Conservation (phyloP, 257 asterid genomes). For the Rauvolfia tetraphylla region DNA sequence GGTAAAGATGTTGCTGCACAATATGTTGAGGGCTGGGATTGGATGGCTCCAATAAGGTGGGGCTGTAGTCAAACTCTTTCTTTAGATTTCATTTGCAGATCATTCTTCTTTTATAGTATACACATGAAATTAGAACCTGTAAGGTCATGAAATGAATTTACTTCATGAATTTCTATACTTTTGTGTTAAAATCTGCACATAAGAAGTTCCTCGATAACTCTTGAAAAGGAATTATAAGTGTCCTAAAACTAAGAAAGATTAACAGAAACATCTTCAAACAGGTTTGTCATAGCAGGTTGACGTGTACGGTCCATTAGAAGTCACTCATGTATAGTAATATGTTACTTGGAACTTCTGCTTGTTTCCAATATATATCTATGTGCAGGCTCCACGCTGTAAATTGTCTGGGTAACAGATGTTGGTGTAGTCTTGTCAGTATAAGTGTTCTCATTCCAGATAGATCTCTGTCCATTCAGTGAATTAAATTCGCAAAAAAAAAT, state of each 20-base stretch:
- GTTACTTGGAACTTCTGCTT: neutral
- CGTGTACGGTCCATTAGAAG: slow-evolving; percentile 4
- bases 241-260: neutral
- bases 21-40: slow-evolving; percentile 98
- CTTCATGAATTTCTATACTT: neutral
- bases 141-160: neutral
- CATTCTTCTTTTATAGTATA: neutral
- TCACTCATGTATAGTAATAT: neutral
- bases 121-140: neutral
- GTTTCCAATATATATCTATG: neutral
- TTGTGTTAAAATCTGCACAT: neutral
- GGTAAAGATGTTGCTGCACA: slow-evolving; percentile 97
- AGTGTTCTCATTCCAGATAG: neutral
- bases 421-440: neutral
- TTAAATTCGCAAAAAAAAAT: neutral
- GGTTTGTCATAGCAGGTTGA: no score
- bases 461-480: neutral
- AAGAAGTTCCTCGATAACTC: neutral
- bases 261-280: neutral
- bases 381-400: neutral
- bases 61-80: neutral
- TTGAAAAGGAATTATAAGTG: neutral
- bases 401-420: neutral
- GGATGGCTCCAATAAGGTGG: slow-evolving; percentile 97
- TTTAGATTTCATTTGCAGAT: no score